Evolutionary conservation across 208 protist species (phyloP).

Genomic region (Vickermania ingenoplastis): DNA sequence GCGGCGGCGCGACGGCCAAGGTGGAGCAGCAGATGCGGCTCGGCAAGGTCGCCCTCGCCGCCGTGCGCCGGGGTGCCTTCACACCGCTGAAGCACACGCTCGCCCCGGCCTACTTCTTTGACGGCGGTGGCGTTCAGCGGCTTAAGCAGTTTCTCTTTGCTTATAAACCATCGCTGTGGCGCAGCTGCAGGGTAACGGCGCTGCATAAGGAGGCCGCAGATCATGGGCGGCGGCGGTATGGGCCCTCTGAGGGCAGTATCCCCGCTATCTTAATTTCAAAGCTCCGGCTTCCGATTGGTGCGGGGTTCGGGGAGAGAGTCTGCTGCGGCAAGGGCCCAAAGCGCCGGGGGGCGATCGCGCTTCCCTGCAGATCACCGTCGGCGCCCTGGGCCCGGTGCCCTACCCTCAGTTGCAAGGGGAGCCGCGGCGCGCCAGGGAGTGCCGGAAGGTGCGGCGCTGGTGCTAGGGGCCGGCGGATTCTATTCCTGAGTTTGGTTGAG

Average conservation of each 20-base stretch:
- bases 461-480: too few relatives aligned
- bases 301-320: slow-evolving; percentile 57
- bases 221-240: slow-evolving; percentile 7
- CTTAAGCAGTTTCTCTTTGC: slow-evolving; percentile 43
- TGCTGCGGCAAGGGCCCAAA: slow-evolving; percentile 56
- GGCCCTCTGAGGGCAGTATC: not conserved
- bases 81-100: slow-evolving; percentile 42
- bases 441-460: slow-evolving; percentile 60
- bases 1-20: not conserved
- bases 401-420: slow-evolving; percentile 47
- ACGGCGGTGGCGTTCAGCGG: slow-evolving; percentile 29
- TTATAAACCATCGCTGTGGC: slow-evolving; percentile 22
- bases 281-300: slow-evolving; percentile 50
- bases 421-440: slow-evolving; percentile 46
- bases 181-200: slow-evolving; percentile 20
- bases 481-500: too few relatives aligned
- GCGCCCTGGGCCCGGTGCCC: slow-evolving; percentile 64
- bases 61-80: slow-evolving; percentile 28
- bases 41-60: slow-evolving; percentile 30
- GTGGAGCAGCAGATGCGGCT: slow-evolving; percentile 34
- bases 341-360: slow-evolving; percentile 37
- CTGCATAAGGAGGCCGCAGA: slow-evolving; percentile 23
- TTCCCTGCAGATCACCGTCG: slow-evolving; percentile 81
- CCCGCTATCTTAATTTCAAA: slow-evolving; percentile 42
- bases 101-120: slow-evolving; percentile 52